phyloP scores from a whole-genome alignment of 1,284 basidiomycete species.

The Kwoniella shivajii region DNA sequence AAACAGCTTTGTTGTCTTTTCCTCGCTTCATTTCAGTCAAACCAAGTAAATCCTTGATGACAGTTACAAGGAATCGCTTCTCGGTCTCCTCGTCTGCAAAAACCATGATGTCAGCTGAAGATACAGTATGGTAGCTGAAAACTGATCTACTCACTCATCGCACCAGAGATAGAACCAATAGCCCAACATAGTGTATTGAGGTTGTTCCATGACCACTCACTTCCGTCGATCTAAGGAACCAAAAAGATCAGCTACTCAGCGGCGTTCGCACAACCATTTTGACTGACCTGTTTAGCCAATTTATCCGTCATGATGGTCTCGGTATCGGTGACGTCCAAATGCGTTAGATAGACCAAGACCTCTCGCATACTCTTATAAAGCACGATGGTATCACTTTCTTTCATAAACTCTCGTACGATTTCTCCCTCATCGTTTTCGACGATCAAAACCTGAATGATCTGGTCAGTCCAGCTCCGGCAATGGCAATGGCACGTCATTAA shows the following conservation, averaged over 20 bases:
- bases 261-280: background rate
- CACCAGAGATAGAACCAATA: slow-evolving; percentile 97
- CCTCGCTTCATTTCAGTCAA: slow-evolving; percentile 98
- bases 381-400: slow-evolving; percentile 98
- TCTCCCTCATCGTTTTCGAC: slow-evolving; percentile 99
- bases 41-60: slow-evolving; percentile 97
- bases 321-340: slow-evolving; percentile 93
- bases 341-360: slow-evolving; percentile 93
- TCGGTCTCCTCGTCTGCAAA: slow-evolving; percentile 92
- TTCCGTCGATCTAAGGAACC: slow-evolving; percentile 75
- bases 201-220: slow-evolving; percentile 99
- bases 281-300: slow-evolving; percentile 76
- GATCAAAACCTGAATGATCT: slow-evolving; percentile 73
- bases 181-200: slow-evolving; percentile 99
- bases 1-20: slow-evolving; percentile 99
- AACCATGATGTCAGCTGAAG: background rate
- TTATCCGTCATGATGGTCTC: slow-evolving; percentile 98
- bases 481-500: background rate
- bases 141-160: slow-evolving; percentile 78
- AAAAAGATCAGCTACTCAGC: slow-evolving; percentile 5
- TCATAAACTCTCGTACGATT: slow-evolving; percentile 99
- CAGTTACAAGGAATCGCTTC: slow-evolving; percentile 97
- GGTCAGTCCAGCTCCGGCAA: slow-evolving; percentile 19
- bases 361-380: slow-evolving; percentile 99
- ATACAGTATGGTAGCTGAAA: background rate